A percentile compares a stretch with the other conserved stretches of the same genome.
These are phyloP conservation scores for Odonthalia washingtoniensis DNA, from an alignment of 31 red algal genomes.

Conservation along the genomic window DNA sequence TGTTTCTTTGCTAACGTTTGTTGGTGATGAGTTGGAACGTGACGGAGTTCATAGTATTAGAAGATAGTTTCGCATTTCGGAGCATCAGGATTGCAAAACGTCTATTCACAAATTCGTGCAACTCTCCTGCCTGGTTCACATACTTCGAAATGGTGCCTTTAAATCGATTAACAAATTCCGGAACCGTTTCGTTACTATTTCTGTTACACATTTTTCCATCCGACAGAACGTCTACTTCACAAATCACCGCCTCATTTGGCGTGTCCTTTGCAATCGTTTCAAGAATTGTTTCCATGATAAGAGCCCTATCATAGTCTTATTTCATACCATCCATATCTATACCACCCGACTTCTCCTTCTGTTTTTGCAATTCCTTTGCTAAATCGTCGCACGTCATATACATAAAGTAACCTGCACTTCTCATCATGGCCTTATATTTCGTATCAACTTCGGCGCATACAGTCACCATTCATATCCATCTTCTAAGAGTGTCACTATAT, in stretches of 20 bases:
- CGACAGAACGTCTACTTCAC: slow-evolving; percentile 50
- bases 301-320: background rate
- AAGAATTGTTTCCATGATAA: slow-evolving; percentile 21
- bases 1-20: background rate
- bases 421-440: slow-evolving; percentile 18
- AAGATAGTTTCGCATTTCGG: too few relatives aligned
- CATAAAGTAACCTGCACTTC: slow-evolving; percentile 9
- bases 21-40: background rate
- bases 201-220: slow-evolving; percentile 5
- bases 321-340: background rate
- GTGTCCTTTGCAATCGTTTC: slow-evolving; percentile 37
- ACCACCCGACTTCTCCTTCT: background rate
- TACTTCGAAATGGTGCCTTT: slow-evolving; percentile 18
- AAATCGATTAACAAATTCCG: slow-evolving; percentile 13
- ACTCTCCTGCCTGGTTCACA: background rate
- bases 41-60: slow-evolving; percentile 42
- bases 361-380: slow-evolving; percentile 24
- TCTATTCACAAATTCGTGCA: background rate
- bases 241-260: slow-evolving; percentile 27
- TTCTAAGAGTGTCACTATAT: slow-evolving; percentile 26
- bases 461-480: slow-evolving; percentile 30
- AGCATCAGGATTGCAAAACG: slow-evolving; percentile 43
- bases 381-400: slow-evolving; percentile 26
- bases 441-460: slow-evolving; percentile 21
- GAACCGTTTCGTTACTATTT: background rate